Evolutionary conservation across 495 filamentous ascomycete genomes (phyloP).

Genomic region (Podospora tetraspora): DNA sequence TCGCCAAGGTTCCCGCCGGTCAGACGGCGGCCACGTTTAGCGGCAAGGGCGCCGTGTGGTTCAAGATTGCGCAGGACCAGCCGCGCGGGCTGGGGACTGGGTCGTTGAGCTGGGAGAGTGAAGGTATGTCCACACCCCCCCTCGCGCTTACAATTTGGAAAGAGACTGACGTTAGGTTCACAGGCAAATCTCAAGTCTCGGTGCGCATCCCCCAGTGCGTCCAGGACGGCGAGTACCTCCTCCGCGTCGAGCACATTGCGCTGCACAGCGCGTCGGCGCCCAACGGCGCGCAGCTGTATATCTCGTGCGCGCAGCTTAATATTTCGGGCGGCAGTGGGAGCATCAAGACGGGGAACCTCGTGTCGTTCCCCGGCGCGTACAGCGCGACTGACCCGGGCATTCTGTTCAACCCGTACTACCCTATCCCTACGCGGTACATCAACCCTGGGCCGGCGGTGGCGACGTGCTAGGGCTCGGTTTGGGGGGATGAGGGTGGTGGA

Average conservation of each 20-base stretch:
- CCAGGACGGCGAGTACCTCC: conserved; percentile 51
- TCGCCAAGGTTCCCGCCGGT: conserved; percentile 45
- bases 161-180: not conserved
- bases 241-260: conserved; percentile 54
- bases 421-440: conserved; percentile 29
- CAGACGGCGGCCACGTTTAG: conserved; percentile 42
- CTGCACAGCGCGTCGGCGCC: conserved; percentile 42
- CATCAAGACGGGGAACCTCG: conserved; percentile 31
- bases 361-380: conserved; percentile 44
- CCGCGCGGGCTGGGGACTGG: conserved; percentile 32
- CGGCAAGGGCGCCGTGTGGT: conserved; percentile 47
- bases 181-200: conserved; percentile 31
- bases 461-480: conserved; percentile 19
- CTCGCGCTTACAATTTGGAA: not conserved
- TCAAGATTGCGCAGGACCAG: conserved; percentile 48
- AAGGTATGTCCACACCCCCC: conserved; percentile 26
- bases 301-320: conserved; percentile 44
- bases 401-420: conserved; percentile 43
- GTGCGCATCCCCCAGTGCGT: conserved; percentile 45
- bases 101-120: conserved; percentile 40
- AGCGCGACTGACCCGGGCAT: conserved; percentile 41
- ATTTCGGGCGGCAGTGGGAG: conserved; percentile 38
- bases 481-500: not conserved
- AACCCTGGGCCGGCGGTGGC: conserved; percentile 33
- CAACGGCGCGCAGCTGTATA: conserved; percentile 52